Evolutionary conservation across 352 stramenopile species (phyloP), one percentile per base, ranked within the genome.

Genomic region (Pythium apleroticum): DNA sequence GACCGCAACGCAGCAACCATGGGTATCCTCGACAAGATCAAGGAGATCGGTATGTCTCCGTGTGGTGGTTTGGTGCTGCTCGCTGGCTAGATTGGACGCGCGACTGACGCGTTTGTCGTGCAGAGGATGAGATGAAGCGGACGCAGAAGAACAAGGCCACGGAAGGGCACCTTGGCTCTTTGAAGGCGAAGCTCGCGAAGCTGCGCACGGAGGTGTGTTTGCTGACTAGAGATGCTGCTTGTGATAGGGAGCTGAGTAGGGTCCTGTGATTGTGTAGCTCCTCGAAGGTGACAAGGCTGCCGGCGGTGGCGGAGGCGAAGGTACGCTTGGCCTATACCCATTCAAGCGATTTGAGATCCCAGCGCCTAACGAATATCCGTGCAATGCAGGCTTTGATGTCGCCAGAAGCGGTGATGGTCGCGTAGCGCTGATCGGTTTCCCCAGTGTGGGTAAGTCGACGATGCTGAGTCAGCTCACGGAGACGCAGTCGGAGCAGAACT

Each of bases 171-270:
- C 80, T 98, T 28, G 95, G 96, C 10, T 84, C 89, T 48, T 77
- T 99, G 30, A 99, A 99, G 77, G 98, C 98, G 35, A 99, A 99
- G 81, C 82, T 99, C 33, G 97, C 97, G 35, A 99, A 99, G 79
- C 77, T 99, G 31, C 95, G 97, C 52, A 97, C 93, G n/a, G 97
- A 99, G 76, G 82, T 95, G 48, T 28, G 35, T 53, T 49, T 19
- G 39, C 15, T 17, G n/a, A 33, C 39, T 39, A 17, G 35, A 14
- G 14, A 5, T 53, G 22, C 9, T 24, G 25, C 6, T 10, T 22
- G 17, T 56, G 33, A 5, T 25, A 6, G n/a, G 20, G 28, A 5
- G 20, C 43, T 50, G 43, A 50, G 20, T 27, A 8, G 28, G 43
- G 17, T 50, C 43, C 12, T 27, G 24, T 48, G 48, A 50, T 3